Base-by-base conservation (phyloP, 495 filamentous ascomycete species). In the Hypoxylon crocopeplum region DNA sequence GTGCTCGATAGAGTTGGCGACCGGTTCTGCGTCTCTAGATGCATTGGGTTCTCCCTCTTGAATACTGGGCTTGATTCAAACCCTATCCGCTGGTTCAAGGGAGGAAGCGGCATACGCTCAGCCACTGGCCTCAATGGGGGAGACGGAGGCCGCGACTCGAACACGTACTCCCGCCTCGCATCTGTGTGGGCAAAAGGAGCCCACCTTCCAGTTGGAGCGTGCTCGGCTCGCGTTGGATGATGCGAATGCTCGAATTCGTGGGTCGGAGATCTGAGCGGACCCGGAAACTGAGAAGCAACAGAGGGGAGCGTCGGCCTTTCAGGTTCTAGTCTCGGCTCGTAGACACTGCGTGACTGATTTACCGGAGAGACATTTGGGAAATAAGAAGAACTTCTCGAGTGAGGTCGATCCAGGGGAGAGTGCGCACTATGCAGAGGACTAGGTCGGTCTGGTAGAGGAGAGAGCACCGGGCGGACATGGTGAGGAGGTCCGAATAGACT, bases 401-500 rank as follows among this genome's bases (percentile, higher is more conserved):
- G 71, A 13, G 77, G 72, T 51, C 70, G 67, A 46, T 82, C 79
- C 25, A 72, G 68, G 30, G 80, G 76, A 36, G 79, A 80, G 5
- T 52, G 76, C 47, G 56, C 71, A 75, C 47, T 68, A 66, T 58
- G 52, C 3, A 55, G 50, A 44, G 55, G 62, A 52, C 72, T 72
- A 7, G 71, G 72, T 38, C 76, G 73, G 30, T 82, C 79, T 11
- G 73, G 75, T 20, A 71, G 67, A 48, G 78, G 71, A 29, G 79
- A 79, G 49, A 74, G 75, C 37, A 72, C 49, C 11, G 77, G 69
- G 16, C 73, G 72, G 34, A 67, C 58, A 15, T 70, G 66, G 16
- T 75, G 65, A 6, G 75, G 59, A n/a, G 75, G 71, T 1, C 75
- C 78, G 69, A 84, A 82, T 7, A 84, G 66, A 52, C 80, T 83